Conservation (phyloP, 163 green algal species). For the Chlamydomonas reinhardtii region DNA sequence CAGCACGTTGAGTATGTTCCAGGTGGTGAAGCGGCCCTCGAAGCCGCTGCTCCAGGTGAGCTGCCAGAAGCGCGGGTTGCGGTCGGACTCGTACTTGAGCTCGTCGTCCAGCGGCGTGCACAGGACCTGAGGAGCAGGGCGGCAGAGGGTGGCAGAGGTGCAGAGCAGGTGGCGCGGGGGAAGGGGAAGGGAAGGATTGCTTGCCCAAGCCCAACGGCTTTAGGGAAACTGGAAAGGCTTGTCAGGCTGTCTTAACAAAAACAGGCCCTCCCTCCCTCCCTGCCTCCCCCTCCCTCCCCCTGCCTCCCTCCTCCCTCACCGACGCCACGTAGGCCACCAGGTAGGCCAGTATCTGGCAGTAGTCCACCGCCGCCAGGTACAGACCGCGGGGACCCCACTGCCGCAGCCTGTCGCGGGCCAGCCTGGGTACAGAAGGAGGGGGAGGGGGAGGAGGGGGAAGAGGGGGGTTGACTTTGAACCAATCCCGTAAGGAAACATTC, state of each 20-base stretch:
- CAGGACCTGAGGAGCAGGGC: constrained; percentile 27
- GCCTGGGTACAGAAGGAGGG: constrained; percentile 10
- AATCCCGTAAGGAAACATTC: no score
- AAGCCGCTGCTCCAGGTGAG: constrained; percentile 46
- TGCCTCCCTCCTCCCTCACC: not conserved
- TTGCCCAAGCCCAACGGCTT: no score
- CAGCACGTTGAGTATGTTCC: constrained; percentile 46
- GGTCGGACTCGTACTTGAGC: constrained; percentile 55
- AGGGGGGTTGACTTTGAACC: not conserved
- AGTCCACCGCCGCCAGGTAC: constrained; percentile 55
- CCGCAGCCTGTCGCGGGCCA: constrained; percentile 39
- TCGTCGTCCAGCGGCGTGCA: constrained; percentile 56
- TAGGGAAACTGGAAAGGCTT: no score
- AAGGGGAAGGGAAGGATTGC: no score
- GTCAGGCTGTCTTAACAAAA: no score
- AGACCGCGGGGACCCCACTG: constrained; percentile 35
- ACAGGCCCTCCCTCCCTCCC: not conserved
- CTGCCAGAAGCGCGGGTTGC: constrained; percentile 52
- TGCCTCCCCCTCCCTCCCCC: not conserved
- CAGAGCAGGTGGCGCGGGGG: not conserved
- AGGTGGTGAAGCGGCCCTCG: constrained; percentile 33
- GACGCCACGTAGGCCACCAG: constrained; percentile 56
- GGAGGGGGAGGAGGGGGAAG: not conserved
- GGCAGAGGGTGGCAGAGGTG: not conserved
- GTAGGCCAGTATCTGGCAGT: constrained; percentile 58